phyloP scores from a whole-genome alignment of 2,329 filamentous ascomycete species.

The Colletotrichum lupini region DNA sequence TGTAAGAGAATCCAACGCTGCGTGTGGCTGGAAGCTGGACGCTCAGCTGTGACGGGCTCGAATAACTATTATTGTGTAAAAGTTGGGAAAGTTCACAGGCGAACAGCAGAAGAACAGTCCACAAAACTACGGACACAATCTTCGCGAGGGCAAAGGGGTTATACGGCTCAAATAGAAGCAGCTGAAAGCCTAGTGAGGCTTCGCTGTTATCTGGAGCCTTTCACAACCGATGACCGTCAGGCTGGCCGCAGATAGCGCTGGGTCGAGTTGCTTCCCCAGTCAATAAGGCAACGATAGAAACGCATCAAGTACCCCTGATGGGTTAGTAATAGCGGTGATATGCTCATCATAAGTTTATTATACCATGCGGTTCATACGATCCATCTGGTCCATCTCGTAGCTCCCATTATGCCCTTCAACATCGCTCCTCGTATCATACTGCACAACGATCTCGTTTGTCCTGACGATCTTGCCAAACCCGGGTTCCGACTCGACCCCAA shows the following conservation, averaged over 20 bases:
- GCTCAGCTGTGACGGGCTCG: too few relatives aligned
- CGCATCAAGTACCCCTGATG: too few relatives aligned
- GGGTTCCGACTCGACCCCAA: conserved; percentile 7
- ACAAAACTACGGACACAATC: background rate
- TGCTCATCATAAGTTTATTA: background rate
- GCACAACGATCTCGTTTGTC: conserved; percentile 37
- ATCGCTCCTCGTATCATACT: conserved; percentile 30
- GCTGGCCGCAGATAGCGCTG: too few relatives aligned
- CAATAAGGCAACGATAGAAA: too few relatives aligned
- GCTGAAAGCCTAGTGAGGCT: background rate
- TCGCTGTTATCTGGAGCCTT: too few relatives aligned
- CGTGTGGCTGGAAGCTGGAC: too few relatives aligned
- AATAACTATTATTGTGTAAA: too few relatives aligned
- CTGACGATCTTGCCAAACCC: conserved; percentile 37
- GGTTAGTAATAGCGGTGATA: background rate
- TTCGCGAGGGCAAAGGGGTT: background rate
- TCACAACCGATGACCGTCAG: too few relatives aligned
- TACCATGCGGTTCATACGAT: conserved; percentile 24
- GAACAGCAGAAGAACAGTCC: too few relatives aligned
- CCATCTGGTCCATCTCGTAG: conserved; percentile 28
- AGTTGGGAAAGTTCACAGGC: too few relatives aligned
- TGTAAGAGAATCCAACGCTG: too few relatives aligned
- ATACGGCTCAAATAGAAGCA: background rate
- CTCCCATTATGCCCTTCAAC: conserved; percentile 5
- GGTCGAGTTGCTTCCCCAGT: too few relatives aligned